Conservation (phyloP, 257 asterid species). For the Linderniella brevidens region DNA sequence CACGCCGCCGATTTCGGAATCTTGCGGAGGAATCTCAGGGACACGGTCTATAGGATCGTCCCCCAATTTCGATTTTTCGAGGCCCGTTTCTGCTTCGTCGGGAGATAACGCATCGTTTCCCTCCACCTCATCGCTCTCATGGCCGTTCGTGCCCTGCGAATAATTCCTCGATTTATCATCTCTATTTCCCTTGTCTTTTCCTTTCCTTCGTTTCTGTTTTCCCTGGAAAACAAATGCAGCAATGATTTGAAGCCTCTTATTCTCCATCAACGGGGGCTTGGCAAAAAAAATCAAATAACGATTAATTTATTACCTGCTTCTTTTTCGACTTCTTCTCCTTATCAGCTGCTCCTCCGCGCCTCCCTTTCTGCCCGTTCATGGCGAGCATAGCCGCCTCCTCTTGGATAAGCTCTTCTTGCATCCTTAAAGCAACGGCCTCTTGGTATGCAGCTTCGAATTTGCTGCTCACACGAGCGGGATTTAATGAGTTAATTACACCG, state of each 20-base stretch:
- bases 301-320: slow-evolving; percentile 32
- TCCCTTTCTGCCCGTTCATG: slow-evolving; percentile 19
- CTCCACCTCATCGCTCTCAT: slow-evolving; percentile 21
- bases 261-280: neutral
- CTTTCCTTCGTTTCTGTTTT: slow-evolving; percentile 13
- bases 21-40: slow-evolving; percentile 35
- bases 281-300: neutral
- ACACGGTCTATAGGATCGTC: slow-evolving; percentile 57
- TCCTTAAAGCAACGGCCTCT: slow-evolving; percentile 79
- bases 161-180: slow-evolving; percentile 27
- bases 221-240: slow-evolving; percentile 3
- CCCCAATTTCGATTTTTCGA: slow-evolving; percentile 32
- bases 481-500: neutral
- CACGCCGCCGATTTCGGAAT: slow-evolving; percentile 33
- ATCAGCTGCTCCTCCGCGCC: slow-evolving; percentile 53
- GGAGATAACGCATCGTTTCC: slow-evolving; percentile 15
- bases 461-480: slow-evolving; percentile 18
- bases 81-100: slow-evolving; percentile 13
- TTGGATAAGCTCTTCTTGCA: slow-evolving; percentile 91
- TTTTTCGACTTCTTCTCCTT: slow-evolving; percentile 31
- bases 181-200: slow-evolving; percentile 57
- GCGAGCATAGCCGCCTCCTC: slow-evolving; percentile 89
- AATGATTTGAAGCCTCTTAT: neutral
- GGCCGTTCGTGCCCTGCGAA: slow-evolving; percentile 29
- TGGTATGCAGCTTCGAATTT: slow-evolving; percentile 80